Evolutionary conservation across 345 rosid species (phyloP), one percentile per base, ranked within the genome.

Genomic region (Lepidium aucheri): DNA sequence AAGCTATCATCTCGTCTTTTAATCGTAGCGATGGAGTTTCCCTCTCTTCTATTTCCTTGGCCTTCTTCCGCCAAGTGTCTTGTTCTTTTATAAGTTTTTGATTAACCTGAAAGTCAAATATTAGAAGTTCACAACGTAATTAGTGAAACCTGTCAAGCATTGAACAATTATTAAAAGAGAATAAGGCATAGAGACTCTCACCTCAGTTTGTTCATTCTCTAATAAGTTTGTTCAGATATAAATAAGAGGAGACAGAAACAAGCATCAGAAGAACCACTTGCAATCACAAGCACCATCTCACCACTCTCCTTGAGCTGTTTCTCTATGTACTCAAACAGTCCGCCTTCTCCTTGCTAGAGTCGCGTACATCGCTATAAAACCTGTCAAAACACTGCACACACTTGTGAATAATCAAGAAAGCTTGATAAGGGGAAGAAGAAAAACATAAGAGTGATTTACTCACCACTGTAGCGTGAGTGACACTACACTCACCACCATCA

Each of bases 301-400:
- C 96, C 91, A 1, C 82, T 77, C 70, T 86, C 96, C 65, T 85
- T 86, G 28, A 86, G 84, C 41, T 84, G 72, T 70, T 52, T 83
- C 60, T 85, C 89, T 13, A 86, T 72, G 68, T 56, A 86, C 55
- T 86, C 90, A 40, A 75, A 80, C 60, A 89, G 84, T 38, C 96
- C 94, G 18, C 93, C 89, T 20, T 80, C 75, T 53, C 96, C 94
- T 89, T 15, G 96, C 96, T 65, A 89, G 86, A 41, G 96, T 89
- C 39, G 96, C 96, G 39, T 85, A 22, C 96, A 89, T 86, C 1
- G 94, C 96, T 66, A 86, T 89, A 54, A 86, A 89, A 51, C 92
- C 96, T 89, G 79, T 71, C 58, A n/a, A 22, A 17, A 0, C 5
- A 13, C 32, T 35, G 22, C 24, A 17, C 1, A 0, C 24, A 44